Conservation (phyloP, 2,329 filamentous ascomycete species). For the Exserohilum rostratum region DNA sequence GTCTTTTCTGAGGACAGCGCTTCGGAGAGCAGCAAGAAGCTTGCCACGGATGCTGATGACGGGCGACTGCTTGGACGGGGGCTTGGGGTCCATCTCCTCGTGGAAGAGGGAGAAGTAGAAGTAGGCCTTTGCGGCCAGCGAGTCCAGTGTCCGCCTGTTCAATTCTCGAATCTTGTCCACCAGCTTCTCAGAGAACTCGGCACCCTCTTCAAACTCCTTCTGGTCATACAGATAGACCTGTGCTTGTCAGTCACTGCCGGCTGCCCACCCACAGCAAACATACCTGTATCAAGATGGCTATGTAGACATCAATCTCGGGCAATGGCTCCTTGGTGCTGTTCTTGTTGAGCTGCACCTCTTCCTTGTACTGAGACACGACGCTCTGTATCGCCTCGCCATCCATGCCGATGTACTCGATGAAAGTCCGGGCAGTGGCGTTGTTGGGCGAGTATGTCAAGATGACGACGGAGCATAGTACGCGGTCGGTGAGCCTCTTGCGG, state of each 20-base stretch:
- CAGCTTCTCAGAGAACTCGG: conserved; percentile 81
- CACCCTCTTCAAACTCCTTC: conserved; percentile 79
- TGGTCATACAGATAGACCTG: conserved; percentile 90
- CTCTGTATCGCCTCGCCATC: conserved; percentile 68
- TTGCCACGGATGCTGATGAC: conserved; percentile 85
- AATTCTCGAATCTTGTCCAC: conserved; percentile 84
- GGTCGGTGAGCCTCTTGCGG: conserved; percentile 85
- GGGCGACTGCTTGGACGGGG: conserved; percentile 86
- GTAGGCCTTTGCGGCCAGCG: conserved; percentile 92
- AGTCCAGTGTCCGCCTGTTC: conserved; percentile 93
- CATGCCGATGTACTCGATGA: conserved; percentile 73
- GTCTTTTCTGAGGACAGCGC: conserved; percentile 95
- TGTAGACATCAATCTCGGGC: conserved; percentile 86
- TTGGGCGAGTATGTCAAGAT: conserved; percentile 77
- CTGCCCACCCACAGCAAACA: conserved; percentile 2
- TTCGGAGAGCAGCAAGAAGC: conserved; percentile 85
- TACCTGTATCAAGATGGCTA: conserved; percentile 71
- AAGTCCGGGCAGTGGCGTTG: conserved; percentile 69
- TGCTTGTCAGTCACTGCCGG: conserved; percentile 19
- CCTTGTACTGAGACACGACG: conserved; percentile 60
- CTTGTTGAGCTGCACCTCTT: conserved; percentile 69
- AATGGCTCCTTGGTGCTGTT: conserved; percentile 72
- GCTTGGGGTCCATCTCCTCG: conserved; percentile 85
- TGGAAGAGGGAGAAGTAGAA: conserved; percentile 98
- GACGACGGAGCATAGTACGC: conserved; percentile 81